A percentile compares a stretch with the other conserved stretches of the same genome.
Evolutionary conservation across 805 yeast genomes (phyloP).

Genomic region (Kodamaea laetipori): DNA sequence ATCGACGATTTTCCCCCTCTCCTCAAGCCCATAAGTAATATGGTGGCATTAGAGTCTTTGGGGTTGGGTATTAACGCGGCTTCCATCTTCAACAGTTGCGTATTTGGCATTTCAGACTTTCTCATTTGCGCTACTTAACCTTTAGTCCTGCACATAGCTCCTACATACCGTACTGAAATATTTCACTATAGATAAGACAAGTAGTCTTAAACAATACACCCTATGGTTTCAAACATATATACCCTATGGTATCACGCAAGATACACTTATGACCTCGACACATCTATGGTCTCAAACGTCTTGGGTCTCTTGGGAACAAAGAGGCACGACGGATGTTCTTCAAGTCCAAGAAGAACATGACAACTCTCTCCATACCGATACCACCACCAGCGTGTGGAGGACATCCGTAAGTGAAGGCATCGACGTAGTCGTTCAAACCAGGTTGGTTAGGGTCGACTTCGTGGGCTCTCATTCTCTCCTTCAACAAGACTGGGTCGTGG

Average conservation of each 20-base stretch:
- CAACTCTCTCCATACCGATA: conserved; percentile 97
- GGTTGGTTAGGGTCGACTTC: conserved; percentile 79
- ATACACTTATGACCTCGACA: too few species aligned
- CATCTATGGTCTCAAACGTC: conserved; percentile 77
- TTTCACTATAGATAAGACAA: too few species aligned
- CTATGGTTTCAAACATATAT: too few species aligned
- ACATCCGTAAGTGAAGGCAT: conserved; percentile 92
- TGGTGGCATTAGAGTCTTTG: conserved; percentile 70
- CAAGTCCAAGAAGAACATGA: conserved; percentile 96
- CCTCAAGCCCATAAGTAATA: conserved; percentile 85
- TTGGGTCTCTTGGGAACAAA: conserved; percentile 98
- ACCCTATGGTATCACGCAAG: too few species aligned
- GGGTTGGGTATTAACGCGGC: conserved; percentile 30
- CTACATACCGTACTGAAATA: too few species aligned
- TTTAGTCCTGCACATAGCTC: too few species aligned
- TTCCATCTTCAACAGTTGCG: conserved; percentile 15
- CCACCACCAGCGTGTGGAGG: conserved; percentile 99
- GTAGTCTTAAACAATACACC: too few species aligned
- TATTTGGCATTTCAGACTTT: background rate
- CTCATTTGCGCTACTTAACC: background rate
- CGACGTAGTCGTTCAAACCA: conserved; percentile 88
- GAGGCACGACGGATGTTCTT: conserved; percentile 99
- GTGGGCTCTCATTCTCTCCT: conserved; percentile 78
- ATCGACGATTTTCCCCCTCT: conserved; percentile 94
- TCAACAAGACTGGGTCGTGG: conserved; percentile 85